Base-by-base conservation (phyloP, 768 basidiomycete species). In the Amanita inopinata region DNA sequence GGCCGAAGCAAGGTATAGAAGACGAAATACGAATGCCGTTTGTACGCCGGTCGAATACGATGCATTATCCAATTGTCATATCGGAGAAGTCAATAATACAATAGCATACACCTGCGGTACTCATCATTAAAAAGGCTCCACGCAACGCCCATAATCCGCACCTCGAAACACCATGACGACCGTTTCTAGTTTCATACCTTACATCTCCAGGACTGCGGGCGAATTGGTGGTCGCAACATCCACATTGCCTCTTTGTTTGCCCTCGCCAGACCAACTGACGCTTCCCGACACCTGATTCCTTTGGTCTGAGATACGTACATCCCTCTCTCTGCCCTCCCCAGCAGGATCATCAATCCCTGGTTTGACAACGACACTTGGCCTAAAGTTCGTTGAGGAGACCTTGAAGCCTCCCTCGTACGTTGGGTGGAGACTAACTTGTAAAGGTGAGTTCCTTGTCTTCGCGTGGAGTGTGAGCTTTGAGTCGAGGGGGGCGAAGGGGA, bases 341-440 rank as follows among this genome's bases (percentile, higher is more conserved):
- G 38, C 30, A 8, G 48, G 48, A 14, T 49, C 48, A 14, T 32
- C 32, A 5, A 45, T 38, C n/a, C 33, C 27, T 14, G 14, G 19
- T 5, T 19, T 30, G 22, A 36, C 33, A 18, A 14, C 17, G 7
- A 47, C 35, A 14, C 10, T 23, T 9, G 48, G 38, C 8, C 32
- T 30, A 9, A 43, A 30, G 11, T 40, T 40, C 27, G 41, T 38
- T 7, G 56, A 49, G 9, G 37, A 11, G 4, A 58, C 46, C 14
- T 36, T 17, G 45, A 70, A 64, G 17, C 32, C 39, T 34, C 70
- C 72, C 46, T 71, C 65, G 47, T 54, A 72, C 12, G 65, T 53
- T 5, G 53, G 46, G 38, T 63, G 56, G 4, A 72, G 48, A 6
- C 14, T 12, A 32, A 70, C 59, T 8, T 45, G 39, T 3, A 64